phyloP scores from a whole-genome alignment of 257 asterid species.

The Linderniella brevidens region DNA sequence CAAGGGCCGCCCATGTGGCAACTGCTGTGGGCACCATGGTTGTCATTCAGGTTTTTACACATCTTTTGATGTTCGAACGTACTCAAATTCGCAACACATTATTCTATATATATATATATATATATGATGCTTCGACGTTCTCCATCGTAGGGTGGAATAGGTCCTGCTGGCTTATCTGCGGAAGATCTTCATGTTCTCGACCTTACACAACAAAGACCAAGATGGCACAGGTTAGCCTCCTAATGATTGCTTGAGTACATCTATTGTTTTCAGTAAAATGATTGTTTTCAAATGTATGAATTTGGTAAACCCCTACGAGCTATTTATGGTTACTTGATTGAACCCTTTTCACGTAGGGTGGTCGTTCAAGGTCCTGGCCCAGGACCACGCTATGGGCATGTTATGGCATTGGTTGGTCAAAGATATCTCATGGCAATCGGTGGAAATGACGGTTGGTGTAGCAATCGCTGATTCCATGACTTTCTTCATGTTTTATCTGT shows the following conservation, averaged over 20 bases:
- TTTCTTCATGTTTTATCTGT: slow-evolving; percentile 9
- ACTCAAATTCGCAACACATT: background rate
- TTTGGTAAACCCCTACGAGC: background rate
- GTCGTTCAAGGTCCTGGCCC: slow-evolving; percentile 99
- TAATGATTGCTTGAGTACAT: background rate
- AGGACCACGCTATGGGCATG: slow-evolving; percentile 98
- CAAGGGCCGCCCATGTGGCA: slow-evolving; percentile 99
- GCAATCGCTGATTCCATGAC: slow-evolving; percentile 3
- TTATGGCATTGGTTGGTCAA: slow-evolving; percentile 98
- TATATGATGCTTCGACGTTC: slow-evolving; percentile 6
- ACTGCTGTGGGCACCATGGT: slow-evolving; percentile 98
- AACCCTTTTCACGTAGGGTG: slow-evolving; percentile 34
- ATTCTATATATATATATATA: slow-evolving; percentile 4
- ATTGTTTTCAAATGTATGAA: background rate
- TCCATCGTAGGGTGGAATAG: slow-evolving; percentile 83
- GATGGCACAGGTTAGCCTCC: slow-evolving; percentile 81
- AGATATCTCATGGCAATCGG: slow-evolving; percentile 98
- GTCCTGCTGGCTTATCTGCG: slow-evolving; percentile 97
- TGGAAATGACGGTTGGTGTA: slow-evolving; percentile 85
- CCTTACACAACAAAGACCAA: slow-evolving; percentile 86
- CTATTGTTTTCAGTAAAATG: background rate
- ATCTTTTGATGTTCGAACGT: slow-evolving; percentile 1
- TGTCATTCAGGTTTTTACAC: slow-evolving; percentile 63
- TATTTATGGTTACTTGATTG: background rate
- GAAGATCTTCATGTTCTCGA: slow-evolving; percentile 99